These are phyloP conservation scores for Globisporangium canariense DNA, from an alignment of 352 stramenopile species.

Conservation along the genomic window DNA sequence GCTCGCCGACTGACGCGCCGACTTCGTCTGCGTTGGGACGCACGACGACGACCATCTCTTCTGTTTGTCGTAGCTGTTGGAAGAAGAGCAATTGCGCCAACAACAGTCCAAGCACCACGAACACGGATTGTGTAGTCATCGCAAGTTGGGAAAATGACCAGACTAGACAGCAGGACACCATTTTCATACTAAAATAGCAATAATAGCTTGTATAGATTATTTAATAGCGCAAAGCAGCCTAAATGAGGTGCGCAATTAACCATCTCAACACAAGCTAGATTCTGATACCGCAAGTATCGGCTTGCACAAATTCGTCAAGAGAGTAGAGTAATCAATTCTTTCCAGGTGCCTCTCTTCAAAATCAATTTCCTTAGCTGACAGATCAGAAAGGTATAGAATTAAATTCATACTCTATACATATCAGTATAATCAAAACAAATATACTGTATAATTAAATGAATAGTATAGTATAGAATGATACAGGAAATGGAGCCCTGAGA, in stretches of 20 bases:
- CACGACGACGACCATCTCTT: conserved; percentile 54
- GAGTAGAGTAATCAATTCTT: background rate
- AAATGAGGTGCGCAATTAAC: background rate
- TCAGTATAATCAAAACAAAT: no score
- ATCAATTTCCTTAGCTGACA: background rate
- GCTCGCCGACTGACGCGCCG: conserved; percentile 48
- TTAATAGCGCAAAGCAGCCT: background rate
- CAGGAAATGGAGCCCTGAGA: no score
- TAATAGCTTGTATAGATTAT: background rate
- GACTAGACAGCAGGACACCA: background rate
- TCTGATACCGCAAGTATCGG: background rate
- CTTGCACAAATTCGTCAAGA: no score
- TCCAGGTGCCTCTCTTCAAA: background rate
- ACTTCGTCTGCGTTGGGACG: conserved; percentile 55
- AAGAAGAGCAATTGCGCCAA: conserved; percentile 4
- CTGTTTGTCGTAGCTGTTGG: background rate
- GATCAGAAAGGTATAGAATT: no score
- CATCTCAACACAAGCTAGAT: background rate
- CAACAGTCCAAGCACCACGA: conserved; percentile 8
- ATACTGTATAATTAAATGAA: no score
- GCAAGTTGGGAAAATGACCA: background rate
- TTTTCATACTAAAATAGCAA: background rate
- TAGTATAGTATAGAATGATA: no score
- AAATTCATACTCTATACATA: no score
- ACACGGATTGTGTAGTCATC: background rate